phyloP scores from a whole-genome alignment of 2,329 filamentous ascomycete species.

The Aspergillus glaucus region DNA sequence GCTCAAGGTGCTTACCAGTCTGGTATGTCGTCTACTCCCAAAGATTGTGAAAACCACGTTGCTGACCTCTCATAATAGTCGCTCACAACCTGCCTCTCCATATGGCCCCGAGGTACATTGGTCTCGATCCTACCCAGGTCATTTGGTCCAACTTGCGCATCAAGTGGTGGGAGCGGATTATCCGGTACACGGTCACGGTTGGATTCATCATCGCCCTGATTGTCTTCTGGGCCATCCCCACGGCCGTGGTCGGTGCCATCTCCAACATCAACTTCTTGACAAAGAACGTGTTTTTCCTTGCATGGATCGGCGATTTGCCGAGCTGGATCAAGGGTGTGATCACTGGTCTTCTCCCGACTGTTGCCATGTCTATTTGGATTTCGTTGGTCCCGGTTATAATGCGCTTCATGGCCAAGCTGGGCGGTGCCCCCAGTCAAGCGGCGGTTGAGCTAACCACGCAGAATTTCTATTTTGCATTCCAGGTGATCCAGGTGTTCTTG shows the following conservation, averaged over 20 bases:
- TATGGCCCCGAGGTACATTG: slow-evolving; percentile 80
- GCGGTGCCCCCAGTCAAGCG: slow-evolving; percentile 73
- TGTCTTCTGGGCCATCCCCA: slow-evolving; percentile 76
- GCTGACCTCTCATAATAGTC: slow-evolving; percentile 35
- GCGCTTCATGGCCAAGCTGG: slow-evolving; percentile 68
- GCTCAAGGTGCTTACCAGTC: slow-evolving; percentile 85
- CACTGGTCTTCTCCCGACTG: slow-evolving; percentile 73
- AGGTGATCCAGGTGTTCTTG: slow-evolving; percentile 82
- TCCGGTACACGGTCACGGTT: slow-evolving; percentile 63
- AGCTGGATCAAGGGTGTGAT: slow-evolving; percentile 69
- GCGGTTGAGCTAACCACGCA: slow-evolving; percentile 83
- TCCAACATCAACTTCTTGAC: slow-evolving; percentile 73
- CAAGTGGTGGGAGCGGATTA: slow-evolving; percentile 76
- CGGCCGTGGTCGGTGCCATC: slow-evolving; percentile 75
- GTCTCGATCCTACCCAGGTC: slow-evolving; percentile 71
- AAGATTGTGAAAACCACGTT: not conserved
- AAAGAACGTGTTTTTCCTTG: slow-evolving; percentile 59
- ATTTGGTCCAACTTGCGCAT: slow-evolving; percentile 83
- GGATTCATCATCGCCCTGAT: slow-evolving; percentile 71
- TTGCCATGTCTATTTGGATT: slow-evolving; percentile 77
- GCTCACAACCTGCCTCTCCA: slow-evolving; percentile 81
- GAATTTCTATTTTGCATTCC: slow-evolving; percentile 70
- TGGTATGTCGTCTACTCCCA: slow-evolving; percentile 12
- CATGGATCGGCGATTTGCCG: slow-evolving; percentile 69
- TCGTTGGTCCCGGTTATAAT: slow-evolving; percentile 77